A percentile compares a stretch with the other conserved stretches of the same genome.
Evolutionary conservation across 441 rosid species (phyloP).

Genomic region (Mallotus japonicus): DNA sequence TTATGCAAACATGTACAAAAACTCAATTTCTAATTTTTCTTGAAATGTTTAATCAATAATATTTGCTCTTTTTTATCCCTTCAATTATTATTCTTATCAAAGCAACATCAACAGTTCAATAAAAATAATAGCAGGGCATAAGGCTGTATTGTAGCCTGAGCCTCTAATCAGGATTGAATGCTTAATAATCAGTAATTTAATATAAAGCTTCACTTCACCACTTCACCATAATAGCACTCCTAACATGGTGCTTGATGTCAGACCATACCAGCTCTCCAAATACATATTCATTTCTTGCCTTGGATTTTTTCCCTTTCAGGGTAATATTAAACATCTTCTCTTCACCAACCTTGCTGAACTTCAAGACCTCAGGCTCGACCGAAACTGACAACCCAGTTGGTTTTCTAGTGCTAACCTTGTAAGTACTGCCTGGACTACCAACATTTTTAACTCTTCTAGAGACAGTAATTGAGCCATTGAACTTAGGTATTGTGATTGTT

Average conservation of each 20-base stretch:
- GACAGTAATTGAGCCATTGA: constrained; percentile 36
- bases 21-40: no score
- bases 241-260: constrained; percentile 50
- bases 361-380: constrained; percentile 39
- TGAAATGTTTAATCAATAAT: neutral
- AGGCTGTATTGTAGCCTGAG: constrained; percentile 15
- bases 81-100: constrained; percentile 11
- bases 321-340: constrained; percentile 49
- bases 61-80: neutral
- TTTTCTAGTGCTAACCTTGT: constrained; percentile 26
- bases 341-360: constrained; percentile 36
- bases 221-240: constrained; percentile 59
- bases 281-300: constrained; percentile 36
- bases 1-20: no score
- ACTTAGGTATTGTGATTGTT: constrained; percentile 47
- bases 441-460: constrained; percentile 47
- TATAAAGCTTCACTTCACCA: constrained; percentile 34
- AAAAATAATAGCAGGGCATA: constrained; percentile 2
- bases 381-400: constrained; percentile 41
- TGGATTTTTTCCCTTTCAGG: constrained; percentile 20
- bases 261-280: constrained; percentile 72
- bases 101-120: constrained; percentile 9
- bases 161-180: constrained; percentile 14
- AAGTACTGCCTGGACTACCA: constrained; percentile 35
- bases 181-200: constrained; percentile 7